Conservation (phyloP, 108 stramenopile genomes). For the Skeletonema costatum region DNA sequence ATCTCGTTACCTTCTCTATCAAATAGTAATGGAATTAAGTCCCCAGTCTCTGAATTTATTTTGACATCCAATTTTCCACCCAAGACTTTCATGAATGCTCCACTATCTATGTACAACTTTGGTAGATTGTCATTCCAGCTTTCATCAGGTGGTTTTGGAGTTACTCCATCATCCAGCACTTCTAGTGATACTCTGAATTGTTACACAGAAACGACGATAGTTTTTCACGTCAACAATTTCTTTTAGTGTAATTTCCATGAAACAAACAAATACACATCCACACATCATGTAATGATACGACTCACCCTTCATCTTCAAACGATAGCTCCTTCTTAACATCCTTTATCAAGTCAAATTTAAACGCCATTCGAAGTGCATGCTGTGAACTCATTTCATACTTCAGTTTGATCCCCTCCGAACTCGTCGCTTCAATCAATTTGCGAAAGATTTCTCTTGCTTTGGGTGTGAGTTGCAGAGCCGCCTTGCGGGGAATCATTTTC, state of each 20-base stretch:
- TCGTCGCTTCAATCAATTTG: slow-evolving; percentile 44
- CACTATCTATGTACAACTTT: slow-evolving; percentile 74
- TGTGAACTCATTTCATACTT: slow-evolving; percentile 68
- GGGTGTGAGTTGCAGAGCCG: slow-evolving; percentile 72
- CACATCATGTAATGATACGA: slow-evolving; percentile 1
- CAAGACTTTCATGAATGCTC: slow-evolving; percentile 86
- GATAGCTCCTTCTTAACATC: slow-evolving; percentile 50
- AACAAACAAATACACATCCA: background rate
- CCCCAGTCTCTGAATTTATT: slow-evolving; percentile 48
- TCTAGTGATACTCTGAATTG: slow-evolving; percentile 73
- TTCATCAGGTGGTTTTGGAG: slow-evolving; percentile 66
- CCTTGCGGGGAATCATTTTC: slow-evolving; percentile 64
- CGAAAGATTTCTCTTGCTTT: slow-evolving; percentile 64
- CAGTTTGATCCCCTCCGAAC: slow-evolving; percentile 62
- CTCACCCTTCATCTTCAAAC: slow-evolving; percentile 70
- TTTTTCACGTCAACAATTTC: background rate
- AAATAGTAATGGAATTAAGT: slow-evolving; percentile 54
- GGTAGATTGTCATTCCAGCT: slow-evolving; percentile 68
- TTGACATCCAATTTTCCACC: slow-evolving; percentile 77
- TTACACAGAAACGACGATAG: background rate
- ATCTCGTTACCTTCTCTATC: slow-evolving; percentile 76
- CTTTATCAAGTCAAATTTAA: slow-evolving; percentile 76
- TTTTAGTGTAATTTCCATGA: background rate
- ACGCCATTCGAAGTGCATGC: slow-evolving; percentile 83
- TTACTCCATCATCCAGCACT: slow-evolving; percentile 65